A percentile compares a stretch with the other conserved stretches of the same genome.
Conservation (phyloP, 2,329 filamentous ascomycete species). For the Pochonia chlamydosporia region DNA sequence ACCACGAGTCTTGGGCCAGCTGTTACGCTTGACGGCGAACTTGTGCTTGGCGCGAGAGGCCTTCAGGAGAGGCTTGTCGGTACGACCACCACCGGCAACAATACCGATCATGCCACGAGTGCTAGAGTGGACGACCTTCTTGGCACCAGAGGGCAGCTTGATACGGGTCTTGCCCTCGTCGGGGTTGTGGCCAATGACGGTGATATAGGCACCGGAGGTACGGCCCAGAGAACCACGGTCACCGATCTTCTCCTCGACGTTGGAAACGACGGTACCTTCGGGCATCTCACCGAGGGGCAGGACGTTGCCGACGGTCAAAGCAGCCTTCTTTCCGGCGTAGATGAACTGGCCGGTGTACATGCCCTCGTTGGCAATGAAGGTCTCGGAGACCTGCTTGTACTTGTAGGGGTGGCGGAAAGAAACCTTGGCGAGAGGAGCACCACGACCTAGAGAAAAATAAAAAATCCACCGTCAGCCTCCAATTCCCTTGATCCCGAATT, state of each 20-base stretch:
- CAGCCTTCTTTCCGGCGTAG: constrained; percentile 99
- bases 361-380: constrained; percentile 99
- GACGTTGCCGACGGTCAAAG: constrained; percentile 94
- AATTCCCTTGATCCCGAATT: constrained; percentile 11
- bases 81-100: constrained; percentile 97
- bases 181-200: constrained; percentile 94
- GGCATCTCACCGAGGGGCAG: constrained; percentile 91
- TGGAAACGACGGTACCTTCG: constrained; percentile 98
- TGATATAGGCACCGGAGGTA: constrained; percentile 99
- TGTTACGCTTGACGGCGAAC: constrained; percentile 99
- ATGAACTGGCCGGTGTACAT: constrained; percentile 99
- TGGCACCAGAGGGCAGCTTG: constrained; percentile 98
- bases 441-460: constrained; percentile 51
- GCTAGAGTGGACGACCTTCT: constrained; percentile 94
- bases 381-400: constrained; percentile 97
- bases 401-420: constrained; percentile 96
- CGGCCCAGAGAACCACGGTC: constrained; percentile 95
- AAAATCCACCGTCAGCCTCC: constrained; percentile 18
- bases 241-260: constrained; percentile 98
- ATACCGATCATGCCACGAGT: constrained; percentile 99
- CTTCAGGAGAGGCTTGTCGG: constrained; percentile 99
- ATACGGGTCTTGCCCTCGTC: constrained; percentile 99
- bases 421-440: constrained; percentile 95
- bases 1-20: constrained; percentile 99
- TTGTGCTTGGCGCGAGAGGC: constrained; percentile 99